A percentile compares a stretch with the other conserved stretches of the same genome.
phyloP scores from a whole-genome alignment of 371 early-diverging fungal genomes.

The Phascolomyces articulosus region DNA sequence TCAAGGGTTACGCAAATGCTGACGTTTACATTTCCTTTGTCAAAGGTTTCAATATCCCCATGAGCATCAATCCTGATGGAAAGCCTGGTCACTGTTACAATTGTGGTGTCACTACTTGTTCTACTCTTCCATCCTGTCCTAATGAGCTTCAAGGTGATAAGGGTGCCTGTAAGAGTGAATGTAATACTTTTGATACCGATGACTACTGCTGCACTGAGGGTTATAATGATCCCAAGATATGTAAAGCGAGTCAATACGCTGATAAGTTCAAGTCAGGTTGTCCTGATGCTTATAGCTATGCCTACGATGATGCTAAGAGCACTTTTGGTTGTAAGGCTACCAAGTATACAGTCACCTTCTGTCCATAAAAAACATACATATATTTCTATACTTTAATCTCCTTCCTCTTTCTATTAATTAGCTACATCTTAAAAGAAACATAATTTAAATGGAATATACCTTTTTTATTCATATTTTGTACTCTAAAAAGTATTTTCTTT shows the following conservation, averaged over 20 bases:
- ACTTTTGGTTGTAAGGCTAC: slow-evolving; percentile 40
- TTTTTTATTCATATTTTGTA: too few relatives aligned
- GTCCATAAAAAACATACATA: slow-evolving; percentile 22
- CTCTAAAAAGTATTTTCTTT: too few relatives aligned
- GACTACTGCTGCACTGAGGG: slow-evolving; percentile 47
- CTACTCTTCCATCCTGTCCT: slow-evolving; percentile 36
- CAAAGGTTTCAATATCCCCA: slow-evolving; percentile 43
- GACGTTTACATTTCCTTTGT: slow-evolving; percentile 46
- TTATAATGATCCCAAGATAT: slow-evolving; percentile 27
- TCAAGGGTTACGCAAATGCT: slow-evolving; percentile 22
- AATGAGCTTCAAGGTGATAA: slow-evolving; percentile 27
- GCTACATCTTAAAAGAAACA: too few relatives aligned
- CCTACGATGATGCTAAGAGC: slow-evolving; percentile 54
- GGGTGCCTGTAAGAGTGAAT: slow-evolving; percentile 44
- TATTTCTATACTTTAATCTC: too few relatives aligned
- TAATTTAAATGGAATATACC: too few relatives aligned
- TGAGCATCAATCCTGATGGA: slow-evolving; percentile 30
- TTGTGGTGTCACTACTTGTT: slow-evolving; percentile 36
- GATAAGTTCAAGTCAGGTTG: slow-evolving; percentile 32
- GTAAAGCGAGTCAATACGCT: slow-evolving; percentile 34
- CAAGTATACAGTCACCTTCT: slow-evolving; percentile 50
- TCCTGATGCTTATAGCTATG: slow-evolving; percentile 57
- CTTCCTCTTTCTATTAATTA: too few relatives aligned
- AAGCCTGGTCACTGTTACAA: slow-evolving; percentile 21
- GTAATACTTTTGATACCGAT: slow-evolving; percentile 36